These are phyloP conservation scores for Debaryomycetaceae sp. DNA, from an alignment of 1,139 yeast species.

Conservation along the genomic window DNA sequence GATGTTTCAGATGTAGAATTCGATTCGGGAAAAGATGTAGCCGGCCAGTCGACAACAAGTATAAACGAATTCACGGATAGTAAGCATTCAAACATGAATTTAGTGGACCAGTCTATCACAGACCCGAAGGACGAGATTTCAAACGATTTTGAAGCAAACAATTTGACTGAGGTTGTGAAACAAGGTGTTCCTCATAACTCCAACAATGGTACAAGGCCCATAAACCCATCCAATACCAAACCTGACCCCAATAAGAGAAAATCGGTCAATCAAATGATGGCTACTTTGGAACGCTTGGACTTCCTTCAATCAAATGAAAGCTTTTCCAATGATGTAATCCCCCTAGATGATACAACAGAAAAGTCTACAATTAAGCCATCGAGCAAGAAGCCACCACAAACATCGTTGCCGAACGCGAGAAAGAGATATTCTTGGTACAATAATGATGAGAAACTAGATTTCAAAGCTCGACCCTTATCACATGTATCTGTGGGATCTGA, in stretches of 20 bases:
- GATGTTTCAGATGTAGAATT: too few species aligned
- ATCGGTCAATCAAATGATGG: conserved; percentile 26
- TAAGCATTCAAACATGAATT: too few species aligned
- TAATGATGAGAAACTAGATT: conserved; percentile 26
- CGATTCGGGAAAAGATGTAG: too few species aligned
- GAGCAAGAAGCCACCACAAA: not conserved
- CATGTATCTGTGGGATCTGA: conserved; percentile 7
- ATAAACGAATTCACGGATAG: too few species aligned
- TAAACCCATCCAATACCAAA: not conserved
- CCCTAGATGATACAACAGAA: not conserved
- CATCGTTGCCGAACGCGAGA: not conserved
- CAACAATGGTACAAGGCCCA: too few species aligned
- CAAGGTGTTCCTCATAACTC: too few species aligned
- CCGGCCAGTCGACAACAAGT: too few species aligned
- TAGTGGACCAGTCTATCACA: too few species aligned
- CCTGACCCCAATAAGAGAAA: conserved; percentile 9
- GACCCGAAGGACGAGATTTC: too few species aligned
- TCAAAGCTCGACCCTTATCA: conserved; percentile 8
- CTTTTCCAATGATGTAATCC: not conserved
- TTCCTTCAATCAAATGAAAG: conserved; percentile 1
- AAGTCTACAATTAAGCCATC: not conserved
- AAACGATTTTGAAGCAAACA: too few species aligned
- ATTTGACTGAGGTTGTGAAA: too few species aligned
- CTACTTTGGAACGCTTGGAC: conserved; percentile 5
- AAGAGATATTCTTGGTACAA: conserved; percentile 36